These are phyloP conservation scores for Ochromonadaceae sp. DNA, from an alignment of 352 stramenopile species.

Conservation along the genomic window DNA sequence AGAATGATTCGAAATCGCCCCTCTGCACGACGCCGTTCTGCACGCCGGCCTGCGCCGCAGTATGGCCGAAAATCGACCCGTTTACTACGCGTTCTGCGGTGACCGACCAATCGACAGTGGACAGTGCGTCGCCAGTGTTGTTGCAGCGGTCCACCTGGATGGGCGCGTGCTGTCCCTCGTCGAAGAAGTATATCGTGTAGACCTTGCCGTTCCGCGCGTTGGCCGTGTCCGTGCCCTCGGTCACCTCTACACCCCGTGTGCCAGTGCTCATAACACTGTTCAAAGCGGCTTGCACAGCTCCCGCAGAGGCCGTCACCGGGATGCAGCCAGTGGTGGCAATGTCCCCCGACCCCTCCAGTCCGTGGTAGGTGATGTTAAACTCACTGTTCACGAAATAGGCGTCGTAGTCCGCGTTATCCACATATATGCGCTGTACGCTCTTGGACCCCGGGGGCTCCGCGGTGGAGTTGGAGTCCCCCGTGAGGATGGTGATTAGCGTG, in stretches of 20 bases:
- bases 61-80: slow-evolving; percentile 22
- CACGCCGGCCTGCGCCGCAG: not conserved
- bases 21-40: slow-evolving; percentile 56
- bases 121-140: too few species aligned
- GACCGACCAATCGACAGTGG: slow-evolving; percentile 21
- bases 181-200: slow-evolving; percentile 12
- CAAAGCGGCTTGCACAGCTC: not conserved
- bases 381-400: not conserved
- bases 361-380: not conserved
- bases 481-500: not conserved
- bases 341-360: not conserved
- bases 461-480: not conserved
- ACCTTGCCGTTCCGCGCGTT: slow-evolving; percentile 26
- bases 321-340: slow-evolving; percentile 10
- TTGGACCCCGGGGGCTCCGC: slow-evolving; percentile 15
- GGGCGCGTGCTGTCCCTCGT: slow-evolving; percentile 29
- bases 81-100: slow-evolving; percentile 18
- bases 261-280: slow-evolving; percentile 23
- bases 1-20: slow-evolving; percentile 63
- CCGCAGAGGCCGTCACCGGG: not conserved
- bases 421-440: not conserved
- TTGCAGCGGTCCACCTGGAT: too few species aligned
- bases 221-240: slow-evolving; percentile 29
- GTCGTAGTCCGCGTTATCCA: not conserved
- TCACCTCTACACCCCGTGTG: slow-evolving; percentile 30